Percentiles rank a stretch among this genome's conserved stretches.
These are phyloP conservation scores for Sugiyamaella novakii DNA, from an alignment of 1,139 yeast genomes.

Conservation along the genomic window DNA sequence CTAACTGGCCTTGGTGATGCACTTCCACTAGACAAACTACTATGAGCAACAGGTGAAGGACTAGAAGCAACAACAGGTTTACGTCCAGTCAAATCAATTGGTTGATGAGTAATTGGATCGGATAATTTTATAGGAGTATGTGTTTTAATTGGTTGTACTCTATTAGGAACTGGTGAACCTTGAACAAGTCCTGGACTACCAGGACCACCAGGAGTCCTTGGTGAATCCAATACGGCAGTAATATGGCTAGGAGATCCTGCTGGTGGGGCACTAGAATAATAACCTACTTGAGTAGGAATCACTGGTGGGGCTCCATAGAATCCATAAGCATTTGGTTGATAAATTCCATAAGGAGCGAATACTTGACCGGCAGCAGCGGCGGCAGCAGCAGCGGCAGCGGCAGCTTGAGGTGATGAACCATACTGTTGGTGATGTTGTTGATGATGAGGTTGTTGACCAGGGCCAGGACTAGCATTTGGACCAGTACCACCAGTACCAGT, in stretches of 20 bases:
- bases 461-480: neutral
- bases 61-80: constrained; percentile 18
- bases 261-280: constrained; percentile 5
- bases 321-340: constrained; percentile 20
- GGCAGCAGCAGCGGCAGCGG: constrained; percentile 19
- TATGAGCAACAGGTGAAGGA: constrained; percentile 21
- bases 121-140: constrained; percentile 35
- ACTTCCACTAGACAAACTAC: constrained; percentile 19
- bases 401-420: constrained; percentile 15
- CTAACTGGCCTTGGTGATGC: constrained; percentile 21
- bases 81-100: constrained; percentile 30
- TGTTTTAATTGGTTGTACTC: constrained; percentile 24
- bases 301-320: constrained; percentile 20
- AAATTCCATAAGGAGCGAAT: constrained; percentile 21
- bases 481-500: neutral
- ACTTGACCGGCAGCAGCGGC: constrained; percentile 19
- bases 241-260: constrained; percentile 17
- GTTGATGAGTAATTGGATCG: constrained; percentile 36
- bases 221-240: constrained; percentile 14
- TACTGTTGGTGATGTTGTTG: constrained; percentile 15
- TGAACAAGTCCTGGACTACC: constrained; percentile 18
- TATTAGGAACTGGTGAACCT: constrained; percentile 18
- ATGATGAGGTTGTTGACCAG: constrained; percentile 12
- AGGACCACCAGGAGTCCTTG: constrained; percentile 18
- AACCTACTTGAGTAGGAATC: constrained; percentile 16